Evolutionary conservation across 805 yeast species (phyloP).

Genomic region (Wickerhamiella bombiphila): DNA sequence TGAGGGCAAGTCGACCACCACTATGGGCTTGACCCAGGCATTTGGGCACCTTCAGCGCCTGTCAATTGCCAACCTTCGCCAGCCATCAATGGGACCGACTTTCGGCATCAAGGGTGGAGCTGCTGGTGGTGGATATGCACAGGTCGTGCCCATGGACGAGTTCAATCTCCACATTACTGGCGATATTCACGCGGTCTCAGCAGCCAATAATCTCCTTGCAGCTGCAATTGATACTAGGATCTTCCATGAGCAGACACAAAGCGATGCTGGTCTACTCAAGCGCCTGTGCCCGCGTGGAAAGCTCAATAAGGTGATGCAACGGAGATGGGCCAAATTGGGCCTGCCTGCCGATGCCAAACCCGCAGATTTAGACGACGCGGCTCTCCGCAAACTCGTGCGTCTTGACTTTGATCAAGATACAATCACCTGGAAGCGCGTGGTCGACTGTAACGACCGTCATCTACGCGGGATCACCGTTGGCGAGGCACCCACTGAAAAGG

Average conservation of each 20-base stretch:
- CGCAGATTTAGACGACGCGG: conserved; percentile 61
- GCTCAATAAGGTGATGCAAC: conserved; percentile 66
- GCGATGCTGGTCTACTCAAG: conserved; percentile 62
- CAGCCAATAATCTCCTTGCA: conserved; percentile 84
- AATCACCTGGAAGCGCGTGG: conserved; percentile 83
- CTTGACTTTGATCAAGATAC: conserved; percentile 81
- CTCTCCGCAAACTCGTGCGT: conserved; percentile 58
- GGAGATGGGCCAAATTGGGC: conserved; percentile 64
- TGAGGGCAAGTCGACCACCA: conserved; percentile 94
- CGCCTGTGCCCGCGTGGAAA: conserved; percentile 64
- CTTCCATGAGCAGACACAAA: conserved; percentile 85
- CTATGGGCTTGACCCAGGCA: conserved; percentile 91
- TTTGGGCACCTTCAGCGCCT: conserved; percentile 70
- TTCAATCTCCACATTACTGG: conserved; percentile 96
- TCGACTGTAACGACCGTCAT: conserved; percentile 88
- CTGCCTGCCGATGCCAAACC: conserved; percentile 49
- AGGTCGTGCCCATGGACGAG: conserved; percentile 98
- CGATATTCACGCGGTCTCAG: conserved; percentile 91
- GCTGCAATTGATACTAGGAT: conserved; percentile 96
- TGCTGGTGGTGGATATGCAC: conserved; percentile 97
- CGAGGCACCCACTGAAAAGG: conserved; percentile 85
- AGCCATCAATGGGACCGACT: conserved; percentile 98
- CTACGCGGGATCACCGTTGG: conserved; percentile 82
- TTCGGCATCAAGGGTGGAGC: conserved; percentile 99
- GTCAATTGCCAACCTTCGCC: conserved; percentile 89